Percentiles rank a stretch among this genome's conserved stretches.
phyloP scores from a whole-genome alignment of 2,329 filamentous ascomycete genomes.

The Phialophora expanda region DNA sequence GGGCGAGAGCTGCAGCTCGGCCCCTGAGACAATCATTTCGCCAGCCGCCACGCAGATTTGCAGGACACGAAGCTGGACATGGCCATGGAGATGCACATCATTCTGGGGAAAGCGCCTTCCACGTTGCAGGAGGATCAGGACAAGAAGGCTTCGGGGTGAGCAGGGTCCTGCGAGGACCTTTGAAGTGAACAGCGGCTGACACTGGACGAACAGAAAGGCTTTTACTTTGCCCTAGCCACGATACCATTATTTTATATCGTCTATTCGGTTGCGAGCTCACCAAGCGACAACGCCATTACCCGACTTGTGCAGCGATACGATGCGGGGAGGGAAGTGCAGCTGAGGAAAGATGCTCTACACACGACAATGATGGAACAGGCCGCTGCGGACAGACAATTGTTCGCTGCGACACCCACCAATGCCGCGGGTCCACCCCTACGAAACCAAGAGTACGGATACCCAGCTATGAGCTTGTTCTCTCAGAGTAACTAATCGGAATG shows the following conservation, averaged over 20 bases:
- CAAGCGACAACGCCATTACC: constrained; percentile 31
- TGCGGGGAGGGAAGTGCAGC: constrained; percentile 57
- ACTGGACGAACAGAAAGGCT: constrained; percentile 49
- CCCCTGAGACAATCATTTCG: constrained; percentile 32
- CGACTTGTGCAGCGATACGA: constrained; percentile 34
- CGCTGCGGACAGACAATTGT: constrained; percentile 66
- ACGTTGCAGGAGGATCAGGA: constrained; percentile 47
- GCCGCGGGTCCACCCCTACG: constrained; percentile 57
- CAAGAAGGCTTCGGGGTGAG: constrained; percentile 55
- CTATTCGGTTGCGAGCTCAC: constrained; percentile 47
- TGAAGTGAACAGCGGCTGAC: constrained; percentile 18
- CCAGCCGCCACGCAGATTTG: constrained; percentile 50
- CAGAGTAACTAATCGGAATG: constrained; percentile 13
- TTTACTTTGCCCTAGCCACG: constrained; percentile 53
- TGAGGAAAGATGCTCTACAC: constrained; percentile 64
- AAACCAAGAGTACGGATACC: constrained; percentile 63
- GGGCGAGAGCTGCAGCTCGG: constrained; percentile 39
- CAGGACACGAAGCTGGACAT: constrained; percentile 48
- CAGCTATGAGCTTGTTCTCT: background rate
- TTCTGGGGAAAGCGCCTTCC: constrained; percentile 42
- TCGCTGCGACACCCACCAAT: constrained; percentile 55
- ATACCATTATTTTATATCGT: constrained; percentile 50
- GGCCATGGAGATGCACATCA: constrained; percentile 41
- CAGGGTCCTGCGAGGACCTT: constrained; percentile 25
- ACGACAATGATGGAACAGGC: constrained; percentile 67